phyloP scores from a whole-genome alignment of 1,284 basidiomycete genomes.

The Pseudomicrostroma phylloplanum region DNA sequence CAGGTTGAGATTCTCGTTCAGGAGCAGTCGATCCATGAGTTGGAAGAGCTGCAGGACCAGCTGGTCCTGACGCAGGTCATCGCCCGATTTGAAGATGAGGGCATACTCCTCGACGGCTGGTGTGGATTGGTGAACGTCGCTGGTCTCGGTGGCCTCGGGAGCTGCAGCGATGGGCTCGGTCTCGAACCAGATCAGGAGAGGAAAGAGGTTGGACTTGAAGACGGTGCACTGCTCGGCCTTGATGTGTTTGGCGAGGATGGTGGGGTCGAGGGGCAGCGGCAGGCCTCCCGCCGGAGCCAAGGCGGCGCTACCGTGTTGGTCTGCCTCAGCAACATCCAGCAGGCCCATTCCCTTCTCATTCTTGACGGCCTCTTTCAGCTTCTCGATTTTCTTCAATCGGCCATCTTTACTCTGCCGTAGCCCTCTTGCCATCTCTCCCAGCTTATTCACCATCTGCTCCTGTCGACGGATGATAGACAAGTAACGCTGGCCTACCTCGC shows the following conservation, averaged over 20 bases:
- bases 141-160: background rate
- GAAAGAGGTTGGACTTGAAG: conserved; percentile 95
- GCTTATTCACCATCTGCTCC: conserved; percentile 68
- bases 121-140: background rate
- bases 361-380: conserved; percentile 55
- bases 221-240: conserved; percentile 84
- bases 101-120: conserved; percentile 63
- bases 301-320: conserved; percentile 58
- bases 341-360: background rate
- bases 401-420: conserved; percentile 83
- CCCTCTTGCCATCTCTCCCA: conserved; percentile 77
- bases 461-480: conserved; percentile 56
- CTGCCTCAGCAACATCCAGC: background rate
- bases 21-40: conserved; percentile 85
- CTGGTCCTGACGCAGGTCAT: conserved; percentile 96
- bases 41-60: conserved; percentile 95
- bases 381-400: conserved; percentile 94
- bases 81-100: conserved; percentile 97
- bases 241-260: conserved; percentile 73
- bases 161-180: background rate
- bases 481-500: conserved; percentile 62
- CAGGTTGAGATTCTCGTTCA: conserved; percentile 92
- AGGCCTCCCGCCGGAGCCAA: conserved; percentile 10
- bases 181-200: conserved; percentile 82
- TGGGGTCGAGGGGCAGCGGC: conserved; percentile 75